phyloP scores from a whole-genome alignment of 1,284 basidiomycete genomes.

The Trametes polyzona region DNA sequence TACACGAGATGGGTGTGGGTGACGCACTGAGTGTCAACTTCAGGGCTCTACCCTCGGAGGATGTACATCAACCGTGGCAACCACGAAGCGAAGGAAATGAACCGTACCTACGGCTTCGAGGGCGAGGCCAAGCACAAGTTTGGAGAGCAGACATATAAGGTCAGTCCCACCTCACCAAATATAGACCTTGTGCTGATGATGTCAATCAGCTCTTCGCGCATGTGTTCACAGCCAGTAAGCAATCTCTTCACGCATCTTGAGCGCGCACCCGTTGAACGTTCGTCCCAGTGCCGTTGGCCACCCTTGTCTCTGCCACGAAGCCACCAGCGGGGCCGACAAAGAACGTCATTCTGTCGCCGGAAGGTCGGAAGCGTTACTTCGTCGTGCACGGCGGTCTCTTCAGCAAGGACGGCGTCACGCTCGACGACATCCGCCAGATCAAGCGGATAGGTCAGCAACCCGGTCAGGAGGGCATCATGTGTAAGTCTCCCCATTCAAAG shows the following conservation, averaged over 20 bases:
- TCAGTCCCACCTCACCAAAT: constrained; percentile 27
- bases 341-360: constrained; percentile 76
- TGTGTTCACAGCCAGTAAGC: constrained; percentile 86
- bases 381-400: constrained; percentile 97
- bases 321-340: constrained; percentile 50
- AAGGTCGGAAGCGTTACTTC: constrained; percentile 90
- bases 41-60: constrained; percentile 86
- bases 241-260: not conserved
- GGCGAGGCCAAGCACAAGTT: constrained; percentile 97
- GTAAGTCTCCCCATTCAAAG: constrained; percentile 47
- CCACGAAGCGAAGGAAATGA: constrained; percentile 95
- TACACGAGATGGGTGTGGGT: not conserved
- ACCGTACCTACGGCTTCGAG: constrained; percentile 91
- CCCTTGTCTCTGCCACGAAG: constrained; percentile 78
- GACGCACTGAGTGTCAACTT: constrained; percentile 14
- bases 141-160: constrained; percentile 90
- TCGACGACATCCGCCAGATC: constrained; percentile 92
- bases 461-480: constrained; percentile 95
- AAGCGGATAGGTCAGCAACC: constrained; percentile 90
- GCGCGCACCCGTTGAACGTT: constrained; percentile 2
- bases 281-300: constrained; percentile 83
- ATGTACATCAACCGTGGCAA: constrained; percentile 96
- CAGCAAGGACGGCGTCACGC: constrained; percentile 90
- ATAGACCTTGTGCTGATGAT: not conserved
- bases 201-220: constrained; percentile 80